Percentiles rank a stretch among this genome's conserved stretches.
These are phyloP conservation scores for Chalaropsis thielavioides DNA, from an alignment of 2,329 filamentous ascomycete genomes.

Conservation along the genomic window DNA sequence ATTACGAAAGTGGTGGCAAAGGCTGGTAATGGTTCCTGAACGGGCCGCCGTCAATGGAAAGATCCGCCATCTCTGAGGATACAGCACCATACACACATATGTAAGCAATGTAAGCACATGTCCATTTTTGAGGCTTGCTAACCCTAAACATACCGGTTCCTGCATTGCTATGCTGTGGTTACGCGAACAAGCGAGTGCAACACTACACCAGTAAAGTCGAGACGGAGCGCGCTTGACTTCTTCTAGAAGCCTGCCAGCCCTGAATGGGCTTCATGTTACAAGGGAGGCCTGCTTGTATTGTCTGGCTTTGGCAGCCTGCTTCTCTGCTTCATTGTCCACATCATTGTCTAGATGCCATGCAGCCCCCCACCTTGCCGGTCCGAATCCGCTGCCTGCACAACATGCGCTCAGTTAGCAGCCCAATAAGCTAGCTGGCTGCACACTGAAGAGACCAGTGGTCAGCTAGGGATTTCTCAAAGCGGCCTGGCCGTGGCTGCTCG, in stretches of 20 bases:
- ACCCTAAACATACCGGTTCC: too few relatives aligned
- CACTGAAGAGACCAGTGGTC: too few relatives aligned
- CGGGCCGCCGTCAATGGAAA: background rate
- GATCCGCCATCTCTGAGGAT: background rate
- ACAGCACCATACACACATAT: too few relatives aligned
- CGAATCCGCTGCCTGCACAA: too few relatives aligned
- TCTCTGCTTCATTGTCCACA: too few relatives aligned
- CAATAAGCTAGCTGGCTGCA: too few relatives aligned
- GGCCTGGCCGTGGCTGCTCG: background rate
- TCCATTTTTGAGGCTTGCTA: background rate
- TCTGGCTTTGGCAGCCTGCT: too few relatives aligned
- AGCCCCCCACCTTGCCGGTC: too few relatives aligned
- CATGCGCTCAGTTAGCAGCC: too few relatives aligned
- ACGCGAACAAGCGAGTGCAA: background rate
- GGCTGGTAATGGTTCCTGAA: background rate
- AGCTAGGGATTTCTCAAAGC: background rate
- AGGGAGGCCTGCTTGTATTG: background rate
- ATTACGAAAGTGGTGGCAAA: background rate
- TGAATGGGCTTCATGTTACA: too few relatives aligned
- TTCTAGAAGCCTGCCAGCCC: background rate
- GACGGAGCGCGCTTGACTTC: background rate
- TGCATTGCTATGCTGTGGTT: too few relatives aligned
- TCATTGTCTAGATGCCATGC: background rate
- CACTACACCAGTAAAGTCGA: too few relatives aligned
- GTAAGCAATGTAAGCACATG: background rate